Percentiles rank a stretch among this genome's conserved stretches.
phyloP scores from a whole-genome alignment of 192 early-diverging fungal species.

The Borealophlyctis nickersoniae region DNA sequence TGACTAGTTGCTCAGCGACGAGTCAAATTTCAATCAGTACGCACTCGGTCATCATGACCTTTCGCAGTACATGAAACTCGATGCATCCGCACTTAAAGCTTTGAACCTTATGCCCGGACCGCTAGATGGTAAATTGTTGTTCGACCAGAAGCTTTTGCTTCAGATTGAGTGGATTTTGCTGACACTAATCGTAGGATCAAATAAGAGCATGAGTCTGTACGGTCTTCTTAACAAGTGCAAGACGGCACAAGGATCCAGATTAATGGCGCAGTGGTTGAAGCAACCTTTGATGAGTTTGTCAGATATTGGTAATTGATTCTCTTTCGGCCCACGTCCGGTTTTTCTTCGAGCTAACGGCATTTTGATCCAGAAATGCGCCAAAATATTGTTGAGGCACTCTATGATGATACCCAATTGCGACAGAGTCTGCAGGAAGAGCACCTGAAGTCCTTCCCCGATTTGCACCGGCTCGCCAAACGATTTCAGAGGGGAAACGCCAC shows the following conservation, averaged over 20 bases:
- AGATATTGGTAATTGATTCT: constrained; percentile 58
- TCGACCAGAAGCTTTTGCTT: neutral
- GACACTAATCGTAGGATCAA: constrained; percentile 35
- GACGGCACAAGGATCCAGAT: constrained; percentile 78
- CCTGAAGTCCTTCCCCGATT: constrained; percentile 81
- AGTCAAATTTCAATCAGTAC: constrained; percentile 78
- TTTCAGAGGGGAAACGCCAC: constrained; percentile 68
- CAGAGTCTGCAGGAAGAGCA: constrained; percentile 65
- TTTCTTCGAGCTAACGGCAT: constrained; percentile 14
- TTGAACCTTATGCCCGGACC: constrained; percentile 79
- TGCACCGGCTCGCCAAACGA: constrained; percentile 80
- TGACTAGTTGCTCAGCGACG: constrained; percentile 70
- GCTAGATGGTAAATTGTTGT: constrained; percentile 54
- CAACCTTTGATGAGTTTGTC: constrained; percentile 75
- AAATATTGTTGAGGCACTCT: constrained; percentile 68
- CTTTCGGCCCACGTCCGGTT: neutral
- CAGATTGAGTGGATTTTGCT: neutral
- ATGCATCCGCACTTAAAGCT: constrained; percentile 82
- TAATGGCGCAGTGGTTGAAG: constrained; percentile 89
- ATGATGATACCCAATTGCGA: constrained; percentile 61
- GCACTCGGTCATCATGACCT: constrained; percentile 68
- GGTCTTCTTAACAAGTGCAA: constrained; percentile 87
- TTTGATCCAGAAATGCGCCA: constrained; percentile 58
- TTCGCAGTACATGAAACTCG: constrained; percentile 88
- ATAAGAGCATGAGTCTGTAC: constrained; percentile 69